Evolutionary conservation across 2,329 filamentous ascomycete genomes (phyloP), one percentile per base, ranked within the genome.

Genomic region (Elsinoe batatas): DNA sequence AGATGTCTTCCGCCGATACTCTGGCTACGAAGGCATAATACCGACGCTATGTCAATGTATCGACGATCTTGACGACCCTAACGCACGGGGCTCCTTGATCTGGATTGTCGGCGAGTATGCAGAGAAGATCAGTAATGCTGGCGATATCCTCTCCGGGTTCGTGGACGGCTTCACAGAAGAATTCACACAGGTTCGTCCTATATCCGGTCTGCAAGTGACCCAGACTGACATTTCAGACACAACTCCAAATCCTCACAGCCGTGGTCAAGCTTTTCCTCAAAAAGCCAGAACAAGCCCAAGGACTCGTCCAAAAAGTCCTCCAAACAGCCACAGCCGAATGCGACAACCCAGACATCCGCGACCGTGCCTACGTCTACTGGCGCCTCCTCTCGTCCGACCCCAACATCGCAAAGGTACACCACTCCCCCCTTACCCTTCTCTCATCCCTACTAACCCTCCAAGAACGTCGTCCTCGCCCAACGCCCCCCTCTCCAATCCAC

Each of bases 101-200:
- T 98, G 93, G 93, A 97, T 98, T 62, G 91, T 98, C 5, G 93
- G 93, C 63, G 93, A 98, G 70, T 98, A 98, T 68, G 93, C 93
- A 0, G 93, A 98, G 75, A 98, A 98, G 78, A 98, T 98, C 66
- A 95, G 82, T 74, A 97, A 98, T 64, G 93, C 93, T n/a, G 90
- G 91, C 61, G 89, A 97, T 63, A 97, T 98, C 60, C 72, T 98
- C 58, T 79, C 83, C 53, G 84, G 87, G 15, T 98, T 98, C 66
- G 91, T 96, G 11, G 93, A 97, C 56, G 85, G 84, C 0, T 97
- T 98, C 69, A 87, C 87, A 69, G 93, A 97, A 68, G 93, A 98
- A 70, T 97, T 96, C 67, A 93, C 91, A 53, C 91, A 94, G 77
- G 87, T 88, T 68, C 62, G 80, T 69, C 62, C 63, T 53, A 5